A percentile compares a stretch with the other conserved stretches of the same genome.
Evolutionary conservation across 164 flowering plant species (phyloP).

Genomic region (Piper longum): DNA sequence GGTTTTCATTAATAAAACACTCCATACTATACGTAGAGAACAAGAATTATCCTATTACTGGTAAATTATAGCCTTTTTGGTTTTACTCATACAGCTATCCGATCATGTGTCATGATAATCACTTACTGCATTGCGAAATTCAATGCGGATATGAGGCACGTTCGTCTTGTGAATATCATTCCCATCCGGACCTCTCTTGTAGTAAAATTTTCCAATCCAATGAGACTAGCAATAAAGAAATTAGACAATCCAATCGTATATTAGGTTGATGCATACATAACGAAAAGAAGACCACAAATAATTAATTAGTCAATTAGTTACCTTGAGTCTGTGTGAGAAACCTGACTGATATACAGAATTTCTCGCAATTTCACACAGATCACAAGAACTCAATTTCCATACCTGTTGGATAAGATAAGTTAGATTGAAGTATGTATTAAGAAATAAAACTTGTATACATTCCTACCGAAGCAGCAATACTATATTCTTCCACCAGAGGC

Average conservation of each 20-base stretch:
- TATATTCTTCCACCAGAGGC: constrained; percentile 94
- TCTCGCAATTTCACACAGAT: constrained; percentile 91
- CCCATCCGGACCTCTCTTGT: constrained; percentile 85
- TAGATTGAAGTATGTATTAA: neutral
- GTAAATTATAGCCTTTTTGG: no score
- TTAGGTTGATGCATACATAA: no score
- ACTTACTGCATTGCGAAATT: constrained; percentile 76
- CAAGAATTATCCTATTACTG: no score
- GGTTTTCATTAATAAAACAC: no score
- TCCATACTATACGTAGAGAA: no score
- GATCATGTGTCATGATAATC: neutral
- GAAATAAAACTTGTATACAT: constrained; percentile 1
- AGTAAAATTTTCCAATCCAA: constrained; percentile 87
- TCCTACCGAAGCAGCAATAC: constrained; percentile 95
- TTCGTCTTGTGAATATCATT: constrained; percentile 92
- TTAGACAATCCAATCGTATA: neutral
- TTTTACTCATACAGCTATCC: no score
- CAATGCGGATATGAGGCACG: constrained; percentile 91
- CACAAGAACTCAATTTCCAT: constrained; percentile 92
- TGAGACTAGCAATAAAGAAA: constrained; percentile 41
- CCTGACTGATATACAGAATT: constrained; percentile 95
- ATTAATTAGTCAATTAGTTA: constrained; percentile 8
- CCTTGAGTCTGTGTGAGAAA: constrained; percentile 91
- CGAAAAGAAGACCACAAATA: no score
- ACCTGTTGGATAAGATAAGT: constrained; percentile 32